These are phyloP conservation scores for Ceratocystis lukuohia DNA, from an alignment of 2,329 filamentous ascomycete species.

Conservation along the genomic window DNA sequence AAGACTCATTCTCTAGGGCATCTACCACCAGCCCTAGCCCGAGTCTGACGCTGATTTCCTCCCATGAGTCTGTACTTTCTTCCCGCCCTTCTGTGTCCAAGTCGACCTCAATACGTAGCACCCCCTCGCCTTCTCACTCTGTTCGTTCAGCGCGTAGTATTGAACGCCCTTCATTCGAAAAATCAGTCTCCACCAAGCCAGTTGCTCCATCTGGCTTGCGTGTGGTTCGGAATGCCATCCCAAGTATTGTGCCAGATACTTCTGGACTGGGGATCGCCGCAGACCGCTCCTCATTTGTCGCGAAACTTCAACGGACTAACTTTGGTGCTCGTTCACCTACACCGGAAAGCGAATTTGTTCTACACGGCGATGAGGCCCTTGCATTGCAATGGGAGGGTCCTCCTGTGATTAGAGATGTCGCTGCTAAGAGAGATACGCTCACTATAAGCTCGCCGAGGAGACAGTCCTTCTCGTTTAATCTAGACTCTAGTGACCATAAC, in stretches of 20 bases:
- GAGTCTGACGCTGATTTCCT: conserved; percentile 12
- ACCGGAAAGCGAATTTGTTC: conserved; percentile 13
- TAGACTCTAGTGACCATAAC: conserved; percentile 22
- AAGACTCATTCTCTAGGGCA: conserved; percentile 7
- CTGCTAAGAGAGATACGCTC: conserved; percentile 39
- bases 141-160: conserved; percentile 15
- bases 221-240: conserved; percentile 16
- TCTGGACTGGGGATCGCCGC: background rate
- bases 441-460: conserved; percentile 34
- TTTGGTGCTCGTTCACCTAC: conserved; percentile 14
- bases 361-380: conserved; percentile 28
- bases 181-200: conserved; percentile 12
- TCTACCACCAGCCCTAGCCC: conserved; percentile 15
- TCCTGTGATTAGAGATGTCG: conserved; percentile 36
- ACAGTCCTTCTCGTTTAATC: conserved; percentile 37
- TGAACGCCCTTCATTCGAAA: conserved; percentile 18
- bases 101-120: conserved; percentile 13
- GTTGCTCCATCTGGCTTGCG: conserved; percentile 16
- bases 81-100: conserved; percentile 14
- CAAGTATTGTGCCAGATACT: conserved; percentile 13
- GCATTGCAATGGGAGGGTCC: conserved; percentile 23
- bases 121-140: conserved; percentile 17
- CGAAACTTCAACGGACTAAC: background rate
- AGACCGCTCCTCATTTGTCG: conserved; percentile 8
- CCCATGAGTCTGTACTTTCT: conserved; percentile 13